Percentiles rank a stretch among this genome's conserved stretches.
Conservation (phyloP, 1,139 yeast species). For the Suhomyces bribrorum region DNA sequence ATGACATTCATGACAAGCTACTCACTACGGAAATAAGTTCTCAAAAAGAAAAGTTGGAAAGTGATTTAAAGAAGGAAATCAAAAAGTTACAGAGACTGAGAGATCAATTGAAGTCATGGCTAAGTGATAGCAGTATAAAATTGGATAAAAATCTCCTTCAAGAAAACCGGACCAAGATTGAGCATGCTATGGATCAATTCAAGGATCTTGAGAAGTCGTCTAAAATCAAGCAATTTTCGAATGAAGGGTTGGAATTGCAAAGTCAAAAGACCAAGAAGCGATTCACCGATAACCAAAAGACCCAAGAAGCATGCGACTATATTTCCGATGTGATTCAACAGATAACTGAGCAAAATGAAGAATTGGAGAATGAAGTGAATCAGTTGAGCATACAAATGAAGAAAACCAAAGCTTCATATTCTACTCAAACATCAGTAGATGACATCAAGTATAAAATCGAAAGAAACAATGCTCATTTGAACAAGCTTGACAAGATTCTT, state of each 20-base stretch:
- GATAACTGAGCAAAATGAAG: slow-evolving; percentile 77
- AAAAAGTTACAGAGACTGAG: slow-evolving; percentile 91
- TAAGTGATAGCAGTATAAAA: slow-evolving; percentile 88
- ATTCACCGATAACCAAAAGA: slow-evolving; percentile 61
- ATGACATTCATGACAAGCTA: slow-evolving; percentile 83
- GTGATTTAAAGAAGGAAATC: slow-evolving; percentile 92
- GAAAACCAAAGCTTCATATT: slow-evolving; percentile 52
- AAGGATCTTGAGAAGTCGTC: slow-evolving; percentile 92
- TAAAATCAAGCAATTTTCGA: slow-evolving; percentile 94
- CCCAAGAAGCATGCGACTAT: slow-evolving; percentile 72
- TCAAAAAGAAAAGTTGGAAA: slow-evolving; percentile 92
- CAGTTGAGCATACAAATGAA: slow-evolving; percentile 44
- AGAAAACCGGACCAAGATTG: slow-evolving; percentile 83
- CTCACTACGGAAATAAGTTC: slow-evolving; percentile 80
- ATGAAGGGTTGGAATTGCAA: slow-evolving; percentile 82
- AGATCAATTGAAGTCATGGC: slow-evolving; percentile 96
- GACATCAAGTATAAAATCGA: slow-evolving; percentile 67
- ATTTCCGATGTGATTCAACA: slow-evolving; percentile 78
- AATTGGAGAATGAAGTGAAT: slow-evolving; percentile 75
- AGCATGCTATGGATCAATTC: slow-evolving; percentile 94
- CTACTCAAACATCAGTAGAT: slow-evolving; percentile 53
- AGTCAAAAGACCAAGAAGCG: slow-evolving; percentile 42
- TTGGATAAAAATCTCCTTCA: slow-evolving; percentile 73
- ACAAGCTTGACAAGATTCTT: slow-evolving; percentile 74
- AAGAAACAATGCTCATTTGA: slow-evolving; percentile 78